A percentile compares a stretch with the other conserved stretches of the same genome.
Conservation (phyloP, 331 rosid genomes). For the Malus hybrid region DNA sequence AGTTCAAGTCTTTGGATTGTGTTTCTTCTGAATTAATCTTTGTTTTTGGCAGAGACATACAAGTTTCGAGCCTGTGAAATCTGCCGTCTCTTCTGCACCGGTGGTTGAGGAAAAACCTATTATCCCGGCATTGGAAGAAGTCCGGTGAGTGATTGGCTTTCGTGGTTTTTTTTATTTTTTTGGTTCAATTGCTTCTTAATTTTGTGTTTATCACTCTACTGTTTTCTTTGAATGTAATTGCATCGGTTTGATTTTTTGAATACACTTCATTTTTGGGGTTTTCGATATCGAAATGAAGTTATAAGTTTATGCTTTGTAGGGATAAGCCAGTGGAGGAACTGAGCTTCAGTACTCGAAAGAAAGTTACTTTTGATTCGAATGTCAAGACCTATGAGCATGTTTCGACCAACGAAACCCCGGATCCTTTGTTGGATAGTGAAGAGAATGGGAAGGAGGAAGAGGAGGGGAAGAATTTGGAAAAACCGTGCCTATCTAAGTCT, state of each 20-base stretch:
- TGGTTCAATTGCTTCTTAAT: neutral
- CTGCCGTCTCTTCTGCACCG: conserved; percentile 26
- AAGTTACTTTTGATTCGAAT: conserved; percentile 73
- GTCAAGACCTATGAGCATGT: conserved; percentile 68
- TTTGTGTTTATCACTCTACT: neutral
- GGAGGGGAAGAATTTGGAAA: conserved; percentile 20
- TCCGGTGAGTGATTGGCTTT: conserved; percentile 32
- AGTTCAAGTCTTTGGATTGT: neutral
- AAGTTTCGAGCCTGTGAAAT: conserved; percentile 30
- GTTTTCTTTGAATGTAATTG: neutral
- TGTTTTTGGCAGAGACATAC: conserved; percentile 36
- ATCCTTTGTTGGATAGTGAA: conserved; percentile 21
- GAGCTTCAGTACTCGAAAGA: conserved; percentile 46
- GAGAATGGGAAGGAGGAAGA: conserved; percentile 9
- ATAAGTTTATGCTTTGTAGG: conserved; percentile 29
- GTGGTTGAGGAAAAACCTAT: conserved; percentile 23
- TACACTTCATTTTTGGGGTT: neutral
- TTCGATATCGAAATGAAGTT: neutral
- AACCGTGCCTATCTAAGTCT: conserved; percentile 39
- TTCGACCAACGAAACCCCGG: conserved; percentile 26
- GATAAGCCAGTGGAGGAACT: conserved; percentile 41
- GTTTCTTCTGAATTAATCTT: neutral
- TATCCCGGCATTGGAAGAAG: conserved; percentile 21
- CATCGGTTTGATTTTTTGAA: neutral
- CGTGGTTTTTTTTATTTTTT: neutral